Percentiles rank a stretch among this genome's conserved stretches.
These are phyloP conservation scores for Suillus tomentosus DNA, from an alignment of 768 basidiomycete genomes.

Conservation along the genomic window DNA sequence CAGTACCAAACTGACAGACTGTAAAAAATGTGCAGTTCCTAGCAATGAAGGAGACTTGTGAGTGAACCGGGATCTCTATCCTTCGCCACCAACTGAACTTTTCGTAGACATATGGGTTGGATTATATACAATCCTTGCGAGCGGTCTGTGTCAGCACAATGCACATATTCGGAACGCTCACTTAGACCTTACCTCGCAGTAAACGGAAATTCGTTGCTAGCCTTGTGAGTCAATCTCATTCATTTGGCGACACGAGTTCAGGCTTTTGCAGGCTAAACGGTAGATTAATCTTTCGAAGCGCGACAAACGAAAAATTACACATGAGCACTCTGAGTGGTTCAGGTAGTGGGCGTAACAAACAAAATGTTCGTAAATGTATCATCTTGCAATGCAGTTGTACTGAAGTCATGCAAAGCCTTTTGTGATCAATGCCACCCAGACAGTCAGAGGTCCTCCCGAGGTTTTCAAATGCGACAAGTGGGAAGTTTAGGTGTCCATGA, in stretches of 20 bases:
- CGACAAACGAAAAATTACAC: background rate
- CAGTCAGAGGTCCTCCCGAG: background rate
- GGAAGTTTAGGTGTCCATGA: background rate
- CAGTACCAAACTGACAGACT: background rate
- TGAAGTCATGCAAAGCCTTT: conserved; percentile 1
- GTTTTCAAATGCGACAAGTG: background rate
- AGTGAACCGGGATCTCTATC: background rate
- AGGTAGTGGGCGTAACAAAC: background rate
- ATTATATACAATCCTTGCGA: conserved; percentile 2
- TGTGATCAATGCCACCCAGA: background rate
- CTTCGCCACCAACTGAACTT: background rate
- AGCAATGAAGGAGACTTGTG: conserved; percentile 4
- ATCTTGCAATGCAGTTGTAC: background rate
- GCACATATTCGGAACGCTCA: background rate
- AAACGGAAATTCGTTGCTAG: conserved; percentile 3
- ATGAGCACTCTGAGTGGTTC: background rate
- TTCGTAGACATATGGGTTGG: conserved; percentile 8
- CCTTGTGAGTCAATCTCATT: background rate
- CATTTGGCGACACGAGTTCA: background rate
- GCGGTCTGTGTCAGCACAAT: background rate
- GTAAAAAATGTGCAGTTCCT: background rate
- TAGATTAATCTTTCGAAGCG: background rate
- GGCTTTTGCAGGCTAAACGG: background rate
- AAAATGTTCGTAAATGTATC: background rate
- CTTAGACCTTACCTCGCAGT: background rate